Evolutionary conservation across 257 asterid genomes (phyloP), one percentile per base, ranked within the genome.

Genomic region (Solanum pinnatisectum): DNA sequence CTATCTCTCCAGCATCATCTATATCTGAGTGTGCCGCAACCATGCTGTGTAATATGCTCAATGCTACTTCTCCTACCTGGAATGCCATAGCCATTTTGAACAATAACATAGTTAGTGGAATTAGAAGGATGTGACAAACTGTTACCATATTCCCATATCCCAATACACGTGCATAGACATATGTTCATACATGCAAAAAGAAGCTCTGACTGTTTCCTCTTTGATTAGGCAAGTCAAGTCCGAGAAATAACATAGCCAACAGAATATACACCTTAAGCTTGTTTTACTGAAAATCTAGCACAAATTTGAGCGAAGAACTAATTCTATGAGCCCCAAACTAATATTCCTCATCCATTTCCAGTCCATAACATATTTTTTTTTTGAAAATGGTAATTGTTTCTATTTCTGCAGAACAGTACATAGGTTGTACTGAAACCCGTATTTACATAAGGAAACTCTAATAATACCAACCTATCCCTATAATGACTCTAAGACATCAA

Each of bases 1-100:
- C 98, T 42, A 96, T 94, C 92, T 97, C 99, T 88, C 99, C 99
- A 90, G 99, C 99, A 89, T 97, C 99, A 93, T 97, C 99, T 49
- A 97, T 93, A 93, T 97, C 99, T 23, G 99, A 97, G 90, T 94
- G 99, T 82, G 99, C 95, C 88, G 95, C 98, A 81, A 96, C 99
- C 99, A 97, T 97, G 94, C 96, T 95, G 93, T 96, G 99, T 87
- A 97, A 93, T 90, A 96, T 94, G 90, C 96, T 94, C 86, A 97
- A 87, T 67, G 99, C 99, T 85, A 93, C 95, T 91, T 97, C 98
- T 76, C 99, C 98, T 76, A 94, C 99, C 99, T 97, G 94, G 71
- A 89, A 82, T 83, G 70, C 10, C 85, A 32, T 30, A 49, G 8
- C 44, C 85, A 82, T 46, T 82, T 82, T 82, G 70, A 89, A 87